Base-by-base conservation (phyloP, 129 eudicot species). In the Arctium lappa region DNA sequence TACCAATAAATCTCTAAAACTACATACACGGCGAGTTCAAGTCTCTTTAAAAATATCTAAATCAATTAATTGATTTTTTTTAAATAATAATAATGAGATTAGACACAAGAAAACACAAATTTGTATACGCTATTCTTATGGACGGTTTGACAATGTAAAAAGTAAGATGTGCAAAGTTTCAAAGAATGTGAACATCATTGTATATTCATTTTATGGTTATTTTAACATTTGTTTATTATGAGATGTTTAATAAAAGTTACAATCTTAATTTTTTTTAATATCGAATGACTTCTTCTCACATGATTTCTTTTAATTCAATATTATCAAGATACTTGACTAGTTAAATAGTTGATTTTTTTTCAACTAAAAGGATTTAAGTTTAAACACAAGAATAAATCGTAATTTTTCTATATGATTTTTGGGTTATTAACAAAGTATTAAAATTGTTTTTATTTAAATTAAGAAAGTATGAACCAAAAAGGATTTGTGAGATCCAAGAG, bases 401-500 rank as follows among this genome's bases (percentile, higher is more conserved):
- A n/a, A 16, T 56, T 5, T 8, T 15, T n/a, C 33, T 4, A n/a
- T 7, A 76, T 76, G 70, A n/a, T 6, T 71, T 48, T 80, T 18
- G 36, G 10, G 16, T 53, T 53, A 3, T 50, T 50, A 4, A 53
- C 22, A 60, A 16, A 16, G 68, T 60, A 60, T 60, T 60, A 60
- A 60, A 60, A n/a, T 60, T 16, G 1, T 16, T 22, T 16, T 60
- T 18, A 33, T 80, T 68, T 34, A 83, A 34, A 33, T 27, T 53
- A 48, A 48, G 72, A 83, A 83, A 70, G 73, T 71, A 34, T 77
- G 74, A 72, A 78, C 30, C 36, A 74, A 73, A 73, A 83, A 62
- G 66, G 80, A 73, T 13, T 22, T 73, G 75, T 79, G 71, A 73
- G 84, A 84, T 84, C 87, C 76, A 48, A 84, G 83, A 84, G 84